Percentiles rank a stretch among this genome's conserved stretches.
These are phyloP conservation scores for Scheffersomyces quercinus DNA, from an alignment of 1,139 yeast genomes.

Conservation along the genomic window DNA sequence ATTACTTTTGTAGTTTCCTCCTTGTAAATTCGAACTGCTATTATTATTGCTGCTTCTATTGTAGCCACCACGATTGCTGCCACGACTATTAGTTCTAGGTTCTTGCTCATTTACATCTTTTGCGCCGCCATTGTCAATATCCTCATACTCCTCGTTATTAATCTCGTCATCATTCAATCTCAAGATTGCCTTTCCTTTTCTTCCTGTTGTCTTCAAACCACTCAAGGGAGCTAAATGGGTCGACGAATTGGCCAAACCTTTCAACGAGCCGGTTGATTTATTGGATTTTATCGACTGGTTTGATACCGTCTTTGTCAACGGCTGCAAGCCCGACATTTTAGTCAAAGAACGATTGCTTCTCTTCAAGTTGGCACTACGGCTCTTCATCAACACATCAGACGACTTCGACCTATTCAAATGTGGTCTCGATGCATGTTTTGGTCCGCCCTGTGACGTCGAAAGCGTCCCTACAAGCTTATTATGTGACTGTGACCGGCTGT, in stretches of 20 bases:
- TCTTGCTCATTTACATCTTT: slow-evolving; percentile 3
- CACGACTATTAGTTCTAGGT: background rate
- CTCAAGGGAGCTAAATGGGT: slow-evolving; percentile 12
- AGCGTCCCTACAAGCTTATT: slow-evolving; percentile 26
- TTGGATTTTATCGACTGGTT: slow-evolving; percentile 25
- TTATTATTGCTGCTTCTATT: background rate
- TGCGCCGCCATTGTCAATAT: slow-evolving; percentile 5
- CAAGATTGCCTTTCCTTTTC: slow-evolving; percentile 44
- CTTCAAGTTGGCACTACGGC: slow-evolving; percentile 24
- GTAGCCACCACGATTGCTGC: background rate
- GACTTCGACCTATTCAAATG: slow-evolving; percentile 42
- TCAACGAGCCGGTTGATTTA: slow-evolving; percentile 38
- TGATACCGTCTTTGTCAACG: slow-evolving; percentile 40
- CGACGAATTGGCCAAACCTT: slow-evolving; percentile 24
- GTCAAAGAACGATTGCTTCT: slow-evolving; percentile 41
- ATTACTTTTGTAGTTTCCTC: background rate
- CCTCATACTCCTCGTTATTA: slow-evolving; percentile 13
- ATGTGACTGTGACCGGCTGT: slow-evolving; percentile 37
- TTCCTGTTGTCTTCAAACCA: slow-evolving; percentile 42
- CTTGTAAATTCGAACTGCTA: background rate
- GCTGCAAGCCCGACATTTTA: slow-evolving; percentile 38
- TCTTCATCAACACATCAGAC: slow-evolving; percentile 39
- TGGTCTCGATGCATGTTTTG: slow-evolving; percentile 26
- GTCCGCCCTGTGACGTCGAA: slow-evolving; percentile 15
- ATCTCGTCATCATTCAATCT: slow-evolving; percentile 27